Evolutionary conservation across 805 yeast genomes (phyloP).

Genomic region (Yamadazyma philogaea): DNA sequence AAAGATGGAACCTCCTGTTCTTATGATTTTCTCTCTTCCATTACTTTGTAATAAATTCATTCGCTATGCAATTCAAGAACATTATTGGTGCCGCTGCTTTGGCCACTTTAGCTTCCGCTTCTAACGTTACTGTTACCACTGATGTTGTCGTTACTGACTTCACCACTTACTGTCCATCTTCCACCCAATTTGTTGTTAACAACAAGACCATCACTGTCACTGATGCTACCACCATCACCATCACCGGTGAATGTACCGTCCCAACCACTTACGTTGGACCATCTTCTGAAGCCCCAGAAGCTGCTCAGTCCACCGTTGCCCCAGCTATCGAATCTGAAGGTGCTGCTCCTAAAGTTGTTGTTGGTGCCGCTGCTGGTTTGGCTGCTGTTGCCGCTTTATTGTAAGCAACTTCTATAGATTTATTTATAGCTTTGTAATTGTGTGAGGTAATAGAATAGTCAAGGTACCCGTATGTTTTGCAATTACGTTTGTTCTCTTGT

Average conservation of each 20-base stretch:
- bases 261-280: constrained; percentile 42
- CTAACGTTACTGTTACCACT: constrained; percentile 48
- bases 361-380: constrained; percentile 51
- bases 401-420: constrained; percentile 23
- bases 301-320: constrained; percentile 19
- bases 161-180: constrained; percentile 76
- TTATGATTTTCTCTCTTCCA: constrained; percentile 4
- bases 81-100: constrained; percentile 38
- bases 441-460: constrained; percentile 2
- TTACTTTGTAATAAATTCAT: constrained; percentile 10
- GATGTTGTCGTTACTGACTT: constrained; percentile 61
- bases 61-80: constrained; percentile 37
- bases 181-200: constrained; percentile 66
- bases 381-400: constrained; percentile 50
- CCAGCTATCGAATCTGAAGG: constrained; percentile 28
- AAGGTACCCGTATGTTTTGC: neutral
- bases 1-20: neutral
- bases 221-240: constrained; percentile 75
- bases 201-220: constrained; percentile 71
- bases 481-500: neutral
- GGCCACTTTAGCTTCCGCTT: constrained; percentile 43
- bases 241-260: constrained; percentile 84
- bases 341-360: constrained; percentile 44
- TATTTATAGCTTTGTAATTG: constrained; percentile 6
- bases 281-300: constrained; percentile 16